Evolutionary conservation across 139 green algal genomes (phyloP), one percentile per base, ranked within the genome.

Genomic region (Volvox reticuliferus): DNA sequence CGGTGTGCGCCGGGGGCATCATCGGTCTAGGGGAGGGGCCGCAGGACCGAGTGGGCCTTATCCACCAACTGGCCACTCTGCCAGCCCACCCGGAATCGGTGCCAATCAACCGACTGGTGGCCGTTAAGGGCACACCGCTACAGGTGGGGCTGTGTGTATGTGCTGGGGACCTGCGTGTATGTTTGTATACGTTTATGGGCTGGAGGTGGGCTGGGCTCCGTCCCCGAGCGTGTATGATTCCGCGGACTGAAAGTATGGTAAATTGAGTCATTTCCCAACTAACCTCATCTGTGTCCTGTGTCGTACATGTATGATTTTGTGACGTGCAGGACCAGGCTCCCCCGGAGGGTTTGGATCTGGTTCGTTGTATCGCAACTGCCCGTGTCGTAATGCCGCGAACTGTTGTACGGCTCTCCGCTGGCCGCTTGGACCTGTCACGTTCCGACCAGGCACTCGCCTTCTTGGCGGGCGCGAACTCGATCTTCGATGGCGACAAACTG

Each of bases 401-500:
- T 18, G 95, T 99, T 55, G 98, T 99, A 71, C 95, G 98, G 14
- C 96, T 99, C 17, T 98, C 94, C 17, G 98, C 98, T 3, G 97
- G 90, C n/a, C 90, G 91, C 63, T 83, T 94, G 33, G 91, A 94
- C 76, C 89, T 94, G 18, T 90, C 73, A 26, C 44, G 67, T 44
- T 35, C 65, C 33, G 61, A 90, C 82, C 96, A 99, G 95, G 98
- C 97, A 30, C 91, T 99, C 73, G 98, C 96, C 87, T 99, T 99
- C 94, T 90, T 99, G 94, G 98, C 98, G 1, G 98, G 98, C 26
- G 98, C 98, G 75, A 99, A 99, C 96, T 97, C 93, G 86, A 99
- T 99, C 87, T 99, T 99, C 93, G 97, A 98, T 68, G 98, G 98
- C 37, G 98, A 99, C 95, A 98, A 98, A 95, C 97, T 99, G 79